A percentile compares a stretch with the other conserved stretches of the same genome.
Conservation (phyloP, 768 basidiomycete genomes). For the Naganishia friedmannii region DNA sequence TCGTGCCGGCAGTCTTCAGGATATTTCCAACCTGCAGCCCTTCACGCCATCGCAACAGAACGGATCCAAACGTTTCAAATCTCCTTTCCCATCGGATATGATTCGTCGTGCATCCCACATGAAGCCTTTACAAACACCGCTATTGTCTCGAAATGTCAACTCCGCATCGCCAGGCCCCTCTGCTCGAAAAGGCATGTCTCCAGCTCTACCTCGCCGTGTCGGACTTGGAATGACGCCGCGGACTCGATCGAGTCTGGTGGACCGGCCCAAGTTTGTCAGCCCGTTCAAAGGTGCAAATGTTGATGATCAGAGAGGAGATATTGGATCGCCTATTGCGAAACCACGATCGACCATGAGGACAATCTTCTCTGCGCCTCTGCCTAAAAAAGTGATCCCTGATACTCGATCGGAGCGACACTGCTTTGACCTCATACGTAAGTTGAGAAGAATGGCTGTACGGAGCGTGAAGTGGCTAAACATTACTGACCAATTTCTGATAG, state of each 20-base stretch:
- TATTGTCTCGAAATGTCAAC: constrained; percentile 28
- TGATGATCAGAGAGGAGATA: not conserved
- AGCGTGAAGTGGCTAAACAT: not conserved
- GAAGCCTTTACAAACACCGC: constrained; percentile 13
- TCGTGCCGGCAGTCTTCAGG: constrained; percentile 8
- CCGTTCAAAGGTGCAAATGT: constrained; percentile 41
- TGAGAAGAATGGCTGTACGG: too few relatives aligned
- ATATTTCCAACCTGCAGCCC: constrained; percentile 25
- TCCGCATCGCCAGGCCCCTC: constrained; percentile 33
- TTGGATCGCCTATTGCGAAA: not conserved
- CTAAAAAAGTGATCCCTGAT: not conserved
- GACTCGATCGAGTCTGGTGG: constrained; percentile 23
- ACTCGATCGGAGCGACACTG: not conserved
- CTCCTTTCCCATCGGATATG: constrained; percentile 6
- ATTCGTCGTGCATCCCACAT: constrained; percentile 14
- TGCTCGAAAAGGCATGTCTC: constrained; percentile 3
- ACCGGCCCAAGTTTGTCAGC: constrained; percentile 37
- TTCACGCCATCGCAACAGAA: constrained; percentile 29
- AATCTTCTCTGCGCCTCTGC: not conserved
- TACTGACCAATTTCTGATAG: not conserved
- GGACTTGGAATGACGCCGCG: constrained; percentile 44
- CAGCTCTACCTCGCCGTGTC: constrained; percentile 36
- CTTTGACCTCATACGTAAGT: constrained; percentile 21
- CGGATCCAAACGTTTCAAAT: constrained; percentile 31
- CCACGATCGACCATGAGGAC: not conserved